phyloP scores from a whole-genome alignment of 768 basidiomycete species.

The Tulasnella sp. region DNA sequence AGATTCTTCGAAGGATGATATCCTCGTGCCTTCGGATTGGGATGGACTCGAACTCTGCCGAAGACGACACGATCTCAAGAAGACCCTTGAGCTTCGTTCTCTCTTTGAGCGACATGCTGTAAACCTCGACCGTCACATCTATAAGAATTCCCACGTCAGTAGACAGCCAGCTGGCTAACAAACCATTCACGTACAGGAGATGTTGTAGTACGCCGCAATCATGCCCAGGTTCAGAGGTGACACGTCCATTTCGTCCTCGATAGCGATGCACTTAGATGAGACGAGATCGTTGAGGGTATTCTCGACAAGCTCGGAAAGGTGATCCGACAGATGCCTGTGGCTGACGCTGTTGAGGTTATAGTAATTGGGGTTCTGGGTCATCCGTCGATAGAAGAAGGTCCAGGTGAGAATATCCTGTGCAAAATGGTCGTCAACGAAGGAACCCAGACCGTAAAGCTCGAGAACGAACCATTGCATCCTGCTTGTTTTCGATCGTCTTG shows the following conservation, averaged over 20 bases:
- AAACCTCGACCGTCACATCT: slow-evolving; percentile 97
- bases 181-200: slow-evolving; percentile 58
- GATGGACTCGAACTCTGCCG: slow-evolving; percentile 90
- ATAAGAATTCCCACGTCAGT: slow-evolving; percentile 28
- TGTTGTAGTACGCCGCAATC: slow-evolving; percentile 97
- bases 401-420: slow-evolving; percentile 88
- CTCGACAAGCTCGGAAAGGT: slow-evolving; percentile 93
- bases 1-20: slow-evolving; percentile 71
- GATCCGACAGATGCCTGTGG: slow-evolving; percentile 91
- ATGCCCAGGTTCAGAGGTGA: slow-evolving; percentile 91
- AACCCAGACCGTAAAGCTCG: not conserved
- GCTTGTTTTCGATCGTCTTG: slow-evolving; percentile 98
- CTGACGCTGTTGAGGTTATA: slow-evolving; percentile 92
- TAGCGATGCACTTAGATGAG: slow-evolving; percentile 88
- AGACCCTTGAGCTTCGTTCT: slow-evolving; percentile 94
- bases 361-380: slow-evolving; percentile 96
- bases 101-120: slow-evolving; percentile 89
- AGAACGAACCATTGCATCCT: slow-evolving; percentile 77
- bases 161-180: not conserved
- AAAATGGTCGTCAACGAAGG: slow-evolving; percentile 2
- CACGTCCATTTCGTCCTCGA: slow-evolving; percentile 93
- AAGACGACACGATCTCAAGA: slow-evolving; percentile 93
- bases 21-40: slow-evolving; percentile 96
- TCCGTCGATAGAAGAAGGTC: slow-evolving; percentile 96
- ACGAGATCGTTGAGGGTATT: slow-evolving; percentile 85